Base-by-base conservation (phyloP, 1,284 basidiomycete species). In the Laetiporus sulphureus region DNA sequence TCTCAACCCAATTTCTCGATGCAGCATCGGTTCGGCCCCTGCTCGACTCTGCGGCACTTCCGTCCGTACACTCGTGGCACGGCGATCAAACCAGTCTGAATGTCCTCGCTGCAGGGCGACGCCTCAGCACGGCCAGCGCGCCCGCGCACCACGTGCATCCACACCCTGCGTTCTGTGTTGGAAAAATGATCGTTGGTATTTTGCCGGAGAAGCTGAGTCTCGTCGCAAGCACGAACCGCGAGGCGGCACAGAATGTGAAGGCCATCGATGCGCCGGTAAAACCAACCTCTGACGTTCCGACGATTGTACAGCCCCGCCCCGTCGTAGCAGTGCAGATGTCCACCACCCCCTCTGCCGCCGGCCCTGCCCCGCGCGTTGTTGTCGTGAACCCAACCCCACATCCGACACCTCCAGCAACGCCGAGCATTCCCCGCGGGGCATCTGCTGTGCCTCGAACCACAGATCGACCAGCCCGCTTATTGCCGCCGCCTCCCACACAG, bases 181-280 rank as follows among this genome's bases (percentile, higher is more conserved):
- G 79, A 31, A 66, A 68, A 51, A 66, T 80, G 50, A 78, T 83
- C 38, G 67, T 68, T 55, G 75, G 79, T 51, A 72, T 81, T 55
- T 58, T 80, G 59, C 74, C 65, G 29, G 52, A 58, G 46, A 62
- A 61, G 49, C 40, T 65, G 33, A 54, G 54, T 41, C 44, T 63
- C 29, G 47, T 46, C 21, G 32, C 20, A 15, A 19, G 11, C 11
- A 5, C 2, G 15, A 10, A 10, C 16, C 34, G 13, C 19, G 19
- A 36, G 33, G 25, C 40, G 45, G 37, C 41, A 44, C 46, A 18
- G 23, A 36, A 27, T 20, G 33, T 25, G 25, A 27, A 27, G 13
- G 31, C 21, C 20, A 35, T n/a, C 29, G 47, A 40, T 39, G 41
- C 42, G 45, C 47, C 10, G 37, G 36, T 23, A 13, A 7, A 38